phyloP scores from a whole-genome alignment of 495 filamentous ascomycete genomes.

The Neurospora discreta region DNA sequence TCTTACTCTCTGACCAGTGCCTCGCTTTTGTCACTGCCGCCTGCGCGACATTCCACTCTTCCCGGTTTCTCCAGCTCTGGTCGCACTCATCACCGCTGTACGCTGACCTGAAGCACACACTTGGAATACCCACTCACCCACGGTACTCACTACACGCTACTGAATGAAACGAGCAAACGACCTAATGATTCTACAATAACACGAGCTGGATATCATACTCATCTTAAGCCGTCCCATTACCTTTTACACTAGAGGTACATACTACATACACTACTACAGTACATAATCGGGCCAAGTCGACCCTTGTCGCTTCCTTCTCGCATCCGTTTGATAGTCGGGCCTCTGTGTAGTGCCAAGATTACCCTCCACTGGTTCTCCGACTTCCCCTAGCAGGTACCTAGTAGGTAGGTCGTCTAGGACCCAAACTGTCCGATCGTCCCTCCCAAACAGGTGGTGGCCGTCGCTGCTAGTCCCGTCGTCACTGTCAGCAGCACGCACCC shows the following conservation, averaged over 20 bases:
- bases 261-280: too few relatives aligned
- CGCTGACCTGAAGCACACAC: background rate
- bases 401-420: too few relatives aligned
- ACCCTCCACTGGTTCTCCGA: background rate
- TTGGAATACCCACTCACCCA: background rate
- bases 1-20: background rate
- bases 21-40: background rate
- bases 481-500: background rate
- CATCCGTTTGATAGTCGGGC: background rate
- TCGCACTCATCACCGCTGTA: background rate
- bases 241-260: too few relatives aligned
- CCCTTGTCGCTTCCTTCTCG: background rate
- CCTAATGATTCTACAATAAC: background rate
- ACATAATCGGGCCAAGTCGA: background rate
- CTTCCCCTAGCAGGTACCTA: background rate
- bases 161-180: background rate
- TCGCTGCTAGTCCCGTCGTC: background rate
- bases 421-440: background rate
- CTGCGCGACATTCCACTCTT: background rate
- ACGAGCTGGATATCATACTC: background rate
- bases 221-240: background rate
- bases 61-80: background rate
- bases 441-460: background rate
- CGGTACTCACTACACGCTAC: background rate
- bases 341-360: background rate